Percentiles rank a stretch among this genome's conserved stretches.
phyloP scores from a whole-genome alignment of 2,329 filamentous ascomycete species.

The Dactylellina sp. region DNA sequence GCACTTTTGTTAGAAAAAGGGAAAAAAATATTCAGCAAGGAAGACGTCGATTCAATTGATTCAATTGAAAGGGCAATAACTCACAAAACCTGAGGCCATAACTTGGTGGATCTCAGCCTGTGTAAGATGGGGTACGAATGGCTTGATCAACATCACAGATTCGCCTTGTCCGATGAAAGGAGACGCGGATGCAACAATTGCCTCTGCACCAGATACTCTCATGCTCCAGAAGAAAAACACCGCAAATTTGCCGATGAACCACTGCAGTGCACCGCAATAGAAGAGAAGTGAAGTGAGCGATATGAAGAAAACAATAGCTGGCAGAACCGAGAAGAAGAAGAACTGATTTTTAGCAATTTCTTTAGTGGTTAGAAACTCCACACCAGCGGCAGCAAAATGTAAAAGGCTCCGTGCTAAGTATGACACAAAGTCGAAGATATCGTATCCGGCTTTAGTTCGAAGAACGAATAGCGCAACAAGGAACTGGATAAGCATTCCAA shows the following conservation, averaged over 20 bases:
- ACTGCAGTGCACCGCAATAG: slow-evolving; percentile 83
- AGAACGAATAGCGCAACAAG: slow-evolving; percentile 89
- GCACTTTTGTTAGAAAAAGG: slow-evolving; percentile 62
- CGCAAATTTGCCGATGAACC: slow-evolving; percentile 89
- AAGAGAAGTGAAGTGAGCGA: slow-evolving; percentile 88
- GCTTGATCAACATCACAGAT: slow-evolving; percentile 89
- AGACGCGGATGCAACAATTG: slow-evolving; percentile 91
- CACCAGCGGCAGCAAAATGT: slow-evolving; percentile 79
- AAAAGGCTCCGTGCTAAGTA: slow-evolving; percentile 78
- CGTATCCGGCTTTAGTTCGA: slow-evolving; percentile 81
- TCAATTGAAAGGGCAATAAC: neutral
- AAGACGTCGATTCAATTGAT: no score
- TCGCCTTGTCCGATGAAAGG: slow-evolving; percentile 96
- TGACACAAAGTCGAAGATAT: slow-evolving; percentile 92
- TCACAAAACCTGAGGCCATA: slow-evolving; percentile 80
- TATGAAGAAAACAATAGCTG: slow-evolving; percentile 96
- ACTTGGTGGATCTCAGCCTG: slow-evolving; percentile 89
- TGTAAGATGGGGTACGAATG: slow-evolving; percentile 86
- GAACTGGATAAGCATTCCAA: slow-evolving; percentile 89
- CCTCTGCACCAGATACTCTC: slow-evolving; percentile 87
- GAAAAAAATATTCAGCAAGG: neutral
- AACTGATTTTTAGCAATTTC: slow-evolving; percentile 67
- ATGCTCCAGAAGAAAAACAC: slow-evolving; percentile 92
- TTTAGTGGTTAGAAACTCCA: slow-evolving; percentile 75
- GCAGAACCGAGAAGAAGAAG: slow-evolving; percentile 85